Evolutionary conservation across 768 basidiomycete genomes (phyloP), one percentile per base, ranked within the genome.

Genomic region (Mycena rebaudengoi): DNA sequence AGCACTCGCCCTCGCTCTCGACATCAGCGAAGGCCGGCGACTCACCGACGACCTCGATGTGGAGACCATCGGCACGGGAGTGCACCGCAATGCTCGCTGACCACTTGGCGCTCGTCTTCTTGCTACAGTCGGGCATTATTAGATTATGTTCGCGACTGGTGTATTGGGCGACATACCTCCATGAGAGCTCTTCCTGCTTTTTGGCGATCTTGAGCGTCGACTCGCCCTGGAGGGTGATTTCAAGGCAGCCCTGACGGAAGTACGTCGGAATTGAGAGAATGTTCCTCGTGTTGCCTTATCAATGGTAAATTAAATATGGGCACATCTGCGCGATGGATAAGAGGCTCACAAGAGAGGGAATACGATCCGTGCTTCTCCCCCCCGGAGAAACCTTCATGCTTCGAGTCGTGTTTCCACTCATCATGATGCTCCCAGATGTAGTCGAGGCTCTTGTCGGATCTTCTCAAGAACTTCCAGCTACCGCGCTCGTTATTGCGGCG

Each of bases 261-360:
- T 10, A 25, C 28, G 60, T 62, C 7, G 65, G 65, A 35, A 66
- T 49, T 18, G 33, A 37, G 48, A 66, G 65, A 16, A 46, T 40
- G 40, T 66, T 61, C 54, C 46, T 66, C 3, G 65, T 66, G 29
- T 57, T 60, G 49, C 65, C 65, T 66, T 5, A 39, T 10, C 7
- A 8, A 60, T 10, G 33, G 3, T 18, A 20, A 60, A 35, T 48
- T 20, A 46, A 44, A 49, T 8, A 23, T 20, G 40, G 11, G 32
- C n/a, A 16, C 16, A 21, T 28, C 7, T 3, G 23, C 16, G 21
- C 12, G 4, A 14, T n/a, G 21, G 28, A 48, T 21, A 33, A 46
- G 13, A 41, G 16, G 45, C 62, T 51, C 6, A 64, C 62, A 64
- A 29, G 28, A 30, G 5, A 58, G 28, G 20, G 49, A n/a, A 41